Conservation (phyloP, 148 eudicot genomes). For the Nepenthes mirabilis region DNA sequence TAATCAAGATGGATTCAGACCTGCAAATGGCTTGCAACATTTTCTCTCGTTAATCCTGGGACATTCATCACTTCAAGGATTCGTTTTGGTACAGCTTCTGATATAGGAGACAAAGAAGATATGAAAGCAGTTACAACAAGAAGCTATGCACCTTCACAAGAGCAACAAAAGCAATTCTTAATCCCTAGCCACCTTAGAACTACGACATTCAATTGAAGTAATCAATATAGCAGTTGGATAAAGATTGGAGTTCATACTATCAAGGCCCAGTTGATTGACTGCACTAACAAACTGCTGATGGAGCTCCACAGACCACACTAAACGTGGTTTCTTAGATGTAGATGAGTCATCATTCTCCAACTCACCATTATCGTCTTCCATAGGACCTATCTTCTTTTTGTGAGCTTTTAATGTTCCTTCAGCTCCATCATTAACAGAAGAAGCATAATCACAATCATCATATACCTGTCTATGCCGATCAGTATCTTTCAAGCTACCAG, state of each 20-base stretch:
- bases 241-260: conserved; percentile 30
- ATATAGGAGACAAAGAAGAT: conserved; percentile 4
- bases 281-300: conserved; percentile 63
- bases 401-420: conserved; percentile 21
- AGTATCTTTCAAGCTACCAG: conserved; percentile 32
- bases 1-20: conserved; percentile 13
- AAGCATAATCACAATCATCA: conserved; percentile 38
- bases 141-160: neutral
- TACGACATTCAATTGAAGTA: neutral
- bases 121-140: neutral
- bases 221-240: neutral
- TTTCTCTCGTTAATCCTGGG: conserved; percentile 49
- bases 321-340: conserved; percentile 44
- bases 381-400: conserved; percentile 34
- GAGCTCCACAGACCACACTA: conserved; percentile 60
- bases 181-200: no score
- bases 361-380: conserved; percentile 36
- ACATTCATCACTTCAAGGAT: conserved; percentile 54
- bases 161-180: no score
- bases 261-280: conserved; percentile 54
- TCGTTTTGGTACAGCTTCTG: conserved; percentile 37
- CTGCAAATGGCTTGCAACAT: conserved; percentile 65
- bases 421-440: conserved; percentile 25
- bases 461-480: conserved; percentile 20
- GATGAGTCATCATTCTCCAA: conserved; percentile 34